Evolutionary conservation across 2,329 filamentous ascomycete genomes (phyloP), one percentile per base, ranked within the genome.

Genomic region (Cladosporium sp.): DNA sequence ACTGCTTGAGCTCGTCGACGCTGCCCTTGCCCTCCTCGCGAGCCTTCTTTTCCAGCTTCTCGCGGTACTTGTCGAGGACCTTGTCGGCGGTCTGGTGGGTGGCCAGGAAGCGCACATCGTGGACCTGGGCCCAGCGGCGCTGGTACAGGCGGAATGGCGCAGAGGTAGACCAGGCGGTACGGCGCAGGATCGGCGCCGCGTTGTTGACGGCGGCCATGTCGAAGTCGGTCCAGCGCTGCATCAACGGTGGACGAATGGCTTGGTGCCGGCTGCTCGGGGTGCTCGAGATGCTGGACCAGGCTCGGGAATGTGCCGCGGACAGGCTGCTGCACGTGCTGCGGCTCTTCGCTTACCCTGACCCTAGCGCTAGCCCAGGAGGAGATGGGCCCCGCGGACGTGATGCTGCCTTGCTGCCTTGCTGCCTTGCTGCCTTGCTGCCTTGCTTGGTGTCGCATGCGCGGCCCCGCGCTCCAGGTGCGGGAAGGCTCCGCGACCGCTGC

Each of bases 81-180:
- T 57, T 58, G 61, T 79, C 78, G 43, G 84, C 78, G 53, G 82
- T 75, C 54, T 82, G 81, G 56, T 90, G 87, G 13, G 89, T 93
- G 56, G 86, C 86, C 43, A 95, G 80, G 76, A 92, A 95, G 59
- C 91, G 89, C 44, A 95, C 84, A 70, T 96, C 89, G 70, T 95
- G 89, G 31, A 96, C 90, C 64, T 89, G 89, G 2, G 92, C 92
- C 86, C 89, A 95, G 68, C 91, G 83, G 52, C 85, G 82, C 70
- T 96, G 92, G 50, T 62, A 62, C 53, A 50, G 59, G 34, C 60
- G 55, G 49, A 61, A 56, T 10, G 62, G 62, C 2, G 61, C 54
- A 35, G 58, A 58, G n/a, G 45, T 56, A 32, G 50, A 59, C 54
- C 51, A 61, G 43, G 46, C 58, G 46, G 41, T 57, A 10, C 56